These are phyloP conservation scores for Penicillium hordei DNA, from an alignment of 2,329 filamentous ascomycete genomes.

Conservation along the genomic window DNA sequence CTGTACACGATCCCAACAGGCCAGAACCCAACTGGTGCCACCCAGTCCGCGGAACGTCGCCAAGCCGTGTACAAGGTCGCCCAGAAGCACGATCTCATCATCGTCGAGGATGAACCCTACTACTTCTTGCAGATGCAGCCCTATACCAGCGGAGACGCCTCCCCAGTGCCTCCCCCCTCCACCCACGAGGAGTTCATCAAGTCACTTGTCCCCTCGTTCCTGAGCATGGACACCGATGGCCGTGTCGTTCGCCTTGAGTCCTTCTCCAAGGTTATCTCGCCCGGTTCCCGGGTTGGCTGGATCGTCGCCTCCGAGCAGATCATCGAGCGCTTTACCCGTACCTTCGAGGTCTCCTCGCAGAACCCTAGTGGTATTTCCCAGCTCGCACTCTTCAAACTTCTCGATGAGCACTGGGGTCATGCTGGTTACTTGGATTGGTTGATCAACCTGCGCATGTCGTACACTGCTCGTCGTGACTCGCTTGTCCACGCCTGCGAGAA, in stretches of 20 bases:
- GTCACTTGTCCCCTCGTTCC: conserved; percentile 69
- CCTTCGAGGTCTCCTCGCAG: conserved; percentile 81
- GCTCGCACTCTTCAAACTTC: conserved; percentile 78
- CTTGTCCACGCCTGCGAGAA: conserved; percentile 78
- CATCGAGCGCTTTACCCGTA: conserved; percentile 75
- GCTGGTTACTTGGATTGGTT: conserved; percentile 87
- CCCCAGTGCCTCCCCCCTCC: conserved; percentile 56
- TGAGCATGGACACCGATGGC: conserved; percentile 81
- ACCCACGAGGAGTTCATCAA: conserved; percentile 72
- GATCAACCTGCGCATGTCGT: conserved; percentile 75
- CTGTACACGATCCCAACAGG: conserved; percentile 76
- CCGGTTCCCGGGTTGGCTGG: conserved; percentile 82
- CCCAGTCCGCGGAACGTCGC: conserved; percentile 67
- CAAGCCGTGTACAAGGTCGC: conserved; percentile 73
- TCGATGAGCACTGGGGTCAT: conserved; percentile 95
- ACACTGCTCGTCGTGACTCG: conserved; percentile 74
- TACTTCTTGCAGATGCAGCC: conserved; percentile 86
- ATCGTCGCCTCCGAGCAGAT: conserved; percentile 84
- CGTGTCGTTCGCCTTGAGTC: conserved; percentile 89
- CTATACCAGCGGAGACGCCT: conserved; percentile 59
- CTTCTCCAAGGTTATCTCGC: conserved; percentile 87
- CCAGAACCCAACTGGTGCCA: conserved; percentile 88
- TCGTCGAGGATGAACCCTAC: conserved; percentile 92
- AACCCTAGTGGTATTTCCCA: conserved; percentile 84
- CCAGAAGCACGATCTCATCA: conserved; percentile 80